Base-by-base conservation (phyloP, 169 alveolate species). In the Fabrea salina region DNA sequence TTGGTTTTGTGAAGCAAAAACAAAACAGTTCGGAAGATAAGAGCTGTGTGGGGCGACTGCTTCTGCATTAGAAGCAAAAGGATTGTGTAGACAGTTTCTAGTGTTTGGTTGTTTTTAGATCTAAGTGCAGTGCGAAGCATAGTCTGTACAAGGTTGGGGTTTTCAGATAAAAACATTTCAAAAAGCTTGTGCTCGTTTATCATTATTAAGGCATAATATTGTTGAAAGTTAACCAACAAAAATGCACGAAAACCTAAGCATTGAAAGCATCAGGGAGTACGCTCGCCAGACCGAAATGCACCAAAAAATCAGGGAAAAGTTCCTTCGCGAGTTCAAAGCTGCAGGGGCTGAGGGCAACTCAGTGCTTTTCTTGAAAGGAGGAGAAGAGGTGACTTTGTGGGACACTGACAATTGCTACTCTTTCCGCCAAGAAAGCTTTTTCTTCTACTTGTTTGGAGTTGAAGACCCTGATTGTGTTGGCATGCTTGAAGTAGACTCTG, bases 361-460 rank as follows among this genome's bases (percentile, higher is more conserved):
- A 11, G 35, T 72, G 11, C 16, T 27, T 47, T 32, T 40, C 19
- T 35, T 72, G 11, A 19, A 51, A 27, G 70, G 70, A 16, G 27
- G 13, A 19, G 11, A 13, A 8, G 47, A 44, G 8, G 0, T 8
- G n/a, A 47, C 8, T 8, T 16, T 47, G 7, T 13, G 51, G 27
- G 70, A 72, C 47, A 72, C 54, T 8, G 97, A 93, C 81, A 71
- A 71, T n/a, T 87, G 79, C 2, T 86, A 78, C 39, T 79, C 71
- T 66, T 74, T 88, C 37, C 35, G 79, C 32, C 87, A 87, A 57
- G 97, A 93, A 77, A 66, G 89, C 43, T 82, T 81, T 82, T 88
- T 90, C 67, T 84, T 83, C 75, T 89, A 93, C 64, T 74, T 93
- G 30, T 86, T 89, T 51, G 97, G 97, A 61, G 92, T 89, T 19